These are phyloP conservation scores for Paecilomyces formosus DNA, from an alignment of 2,329 filamentous ascomycete genomes.

Conservation along the genomic window DNA sequence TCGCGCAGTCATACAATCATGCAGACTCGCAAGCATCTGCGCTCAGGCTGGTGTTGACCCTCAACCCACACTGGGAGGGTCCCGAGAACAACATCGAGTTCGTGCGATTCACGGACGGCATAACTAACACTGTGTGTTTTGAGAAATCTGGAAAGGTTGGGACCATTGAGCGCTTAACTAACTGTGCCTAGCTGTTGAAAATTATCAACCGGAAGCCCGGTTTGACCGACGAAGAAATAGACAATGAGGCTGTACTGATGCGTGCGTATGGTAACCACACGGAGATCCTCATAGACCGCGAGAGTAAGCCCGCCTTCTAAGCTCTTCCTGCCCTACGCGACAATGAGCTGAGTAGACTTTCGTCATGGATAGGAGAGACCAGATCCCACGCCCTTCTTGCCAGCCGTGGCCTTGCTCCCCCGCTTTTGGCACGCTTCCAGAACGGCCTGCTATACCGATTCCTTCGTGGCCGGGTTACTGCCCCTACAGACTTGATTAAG, in stretches of 20 bases:
- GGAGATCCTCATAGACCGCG: conserved; percentile 89
- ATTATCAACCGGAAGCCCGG: conserved; percentile 49
- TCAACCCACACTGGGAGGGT: conserved; percentile 76
- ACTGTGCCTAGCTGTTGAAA: conserved; percentile 40
- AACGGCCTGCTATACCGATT: conserved; percentile 96
- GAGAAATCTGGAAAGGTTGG: background rate
- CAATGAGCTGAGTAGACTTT: conserved; percentile 24
- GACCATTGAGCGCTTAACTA: conserved; percentile 11
- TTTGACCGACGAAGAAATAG: conserved; percentile 66
- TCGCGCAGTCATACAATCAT: conserved; percentile 72
- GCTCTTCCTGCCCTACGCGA: conserved; percentile 23
- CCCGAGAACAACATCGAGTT: conserved; percentile 71
- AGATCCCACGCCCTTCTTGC: conserved; percentile 77
- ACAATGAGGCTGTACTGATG: conserved; percentile 78
- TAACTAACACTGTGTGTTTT: conserved; percentile 75
- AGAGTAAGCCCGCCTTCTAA: conserved; percentile 54
- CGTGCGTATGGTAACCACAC: conserved; percentile 93
- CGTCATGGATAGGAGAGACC: conserved; percentile 46
- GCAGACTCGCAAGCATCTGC: conserved; percentile 72
- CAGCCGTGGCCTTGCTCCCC: conserved; percentile 72
- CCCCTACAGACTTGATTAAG: conserved; percentile 69
- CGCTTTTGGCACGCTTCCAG: conserved; percentile 82
- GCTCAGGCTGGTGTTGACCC: conserved; percentile 65
- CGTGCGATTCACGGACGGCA: conserved; percentile 90
- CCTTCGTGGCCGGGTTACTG: conserved; percentile 72